Percentiles rank a stretch among this genome's conserved stretches.
Conservation (phyloP, 495 filamentous ascomycete species). For the Glonium stellatum region DNA sequence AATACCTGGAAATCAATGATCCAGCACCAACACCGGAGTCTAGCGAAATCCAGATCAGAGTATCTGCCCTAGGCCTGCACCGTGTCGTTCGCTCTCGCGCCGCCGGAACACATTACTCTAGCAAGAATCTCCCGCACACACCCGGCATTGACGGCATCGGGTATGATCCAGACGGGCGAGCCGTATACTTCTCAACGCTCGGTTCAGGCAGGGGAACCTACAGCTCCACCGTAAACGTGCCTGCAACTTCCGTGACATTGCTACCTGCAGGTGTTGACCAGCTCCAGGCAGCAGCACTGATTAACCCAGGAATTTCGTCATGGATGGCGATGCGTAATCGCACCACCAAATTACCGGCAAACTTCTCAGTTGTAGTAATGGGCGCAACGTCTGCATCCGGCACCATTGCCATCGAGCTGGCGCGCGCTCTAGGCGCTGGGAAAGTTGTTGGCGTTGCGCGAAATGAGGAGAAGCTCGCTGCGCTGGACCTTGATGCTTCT, state of each 20-base stretch:
- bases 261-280: slow-evolving; percentile 38
- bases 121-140: slow-evolving; percentile 35
- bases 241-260: slow-evolving; percentile 26
- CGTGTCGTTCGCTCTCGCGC: slow-evolving; percentile 41
- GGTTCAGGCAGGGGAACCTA: slow-evolving; percentile 23
- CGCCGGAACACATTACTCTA: slow-evolving; percentile 39
- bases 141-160: slow-evolving; percentile 40
- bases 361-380: slow-evolving; percentile 40
- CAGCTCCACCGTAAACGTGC: slow-evolving; percentile 38
- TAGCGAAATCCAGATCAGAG: slow-evolving; percentile 26
- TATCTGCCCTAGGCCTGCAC: slow-evolving; percentile 39
- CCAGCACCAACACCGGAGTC: slow-evolving; percentile 9
- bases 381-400: slow-evolving; percentile 43
- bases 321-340: slow-evolving; percentile 41
- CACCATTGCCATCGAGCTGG: slow-evolving; percentile 35
- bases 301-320: slow-evolving; percentile 43
- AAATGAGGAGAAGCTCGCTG: slow-evolving; percentile 32
- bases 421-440: slow-evolving; percentile 38
- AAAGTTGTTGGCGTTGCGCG: slow-evolving; percentile 40
- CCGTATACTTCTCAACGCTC: slow-evolving; percentile 40
- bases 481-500: slow-evolving; percentile 37
- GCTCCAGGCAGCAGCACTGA: slow-evolving; percentile 38
- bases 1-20: slow-evolving; percentile 15
- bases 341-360: slow-evolving; percentile 18
- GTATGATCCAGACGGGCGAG: slow-evolving; percentile 28